A percentile compares a stretch with the other conserved stretches of the same genome.
phyloP scores from a whole-genome alignment of 345 rosid genomes.

The Psidium guajava region DNA sequence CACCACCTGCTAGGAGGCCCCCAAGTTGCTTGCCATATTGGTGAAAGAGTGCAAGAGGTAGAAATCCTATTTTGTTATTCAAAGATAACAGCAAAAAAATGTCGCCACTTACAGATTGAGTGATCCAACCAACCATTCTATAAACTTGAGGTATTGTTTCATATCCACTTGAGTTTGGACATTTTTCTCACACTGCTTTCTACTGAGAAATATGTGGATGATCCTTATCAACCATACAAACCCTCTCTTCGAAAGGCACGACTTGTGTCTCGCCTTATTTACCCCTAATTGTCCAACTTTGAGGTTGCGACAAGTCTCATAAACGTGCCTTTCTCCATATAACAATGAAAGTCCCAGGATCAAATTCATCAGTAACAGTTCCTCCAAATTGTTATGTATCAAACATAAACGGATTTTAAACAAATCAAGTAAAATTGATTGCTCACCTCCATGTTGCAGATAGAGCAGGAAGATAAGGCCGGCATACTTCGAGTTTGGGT shows the following conservation, averaged over 20 bases:
- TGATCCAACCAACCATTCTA: background rate
- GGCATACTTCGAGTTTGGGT: slow-evolving; percentile 6
- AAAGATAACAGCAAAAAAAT: background rate
- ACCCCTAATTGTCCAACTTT: background rate
- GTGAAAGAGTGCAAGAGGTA: background rate
- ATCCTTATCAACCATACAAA: background rate
- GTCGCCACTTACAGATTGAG: background rate
- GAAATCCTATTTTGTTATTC: background rate
- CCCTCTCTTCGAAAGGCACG: background rate
- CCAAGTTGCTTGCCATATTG: background rate
- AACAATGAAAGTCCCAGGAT: background rate
- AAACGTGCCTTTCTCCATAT: background rate
- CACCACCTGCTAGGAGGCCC: background rate
- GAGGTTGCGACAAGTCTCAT: background rate
- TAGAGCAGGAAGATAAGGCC: slow-evolving; percentile 26
- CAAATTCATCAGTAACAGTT: background rate
- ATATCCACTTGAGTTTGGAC: background rate
- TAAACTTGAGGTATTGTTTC: background rate
- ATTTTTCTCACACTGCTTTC: background rate
- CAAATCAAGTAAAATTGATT: background rate
- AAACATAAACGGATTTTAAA: background rate
- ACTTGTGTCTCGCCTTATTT: background rate
- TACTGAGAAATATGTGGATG: background rate
- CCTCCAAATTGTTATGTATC: background rate
- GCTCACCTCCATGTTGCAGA: slow-evolving; percentile 50